These are phyloP conservation scores for Chalciporus chontae DNA, from an alignment of 768 basidiomycete species.

Conservation along the genomic window DNA sequence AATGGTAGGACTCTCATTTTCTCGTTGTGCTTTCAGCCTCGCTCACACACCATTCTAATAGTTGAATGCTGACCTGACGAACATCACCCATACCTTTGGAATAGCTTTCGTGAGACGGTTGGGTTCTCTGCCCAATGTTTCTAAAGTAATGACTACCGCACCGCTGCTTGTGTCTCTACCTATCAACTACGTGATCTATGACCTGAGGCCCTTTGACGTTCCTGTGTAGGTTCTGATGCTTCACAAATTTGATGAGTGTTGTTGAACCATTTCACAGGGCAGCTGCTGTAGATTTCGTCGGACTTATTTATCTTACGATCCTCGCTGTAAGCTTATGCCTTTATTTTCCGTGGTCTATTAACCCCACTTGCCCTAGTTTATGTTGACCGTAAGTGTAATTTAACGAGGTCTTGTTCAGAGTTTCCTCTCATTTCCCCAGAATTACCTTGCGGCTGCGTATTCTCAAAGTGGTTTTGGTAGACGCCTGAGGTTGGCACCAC, in stretches of 20 bases:
- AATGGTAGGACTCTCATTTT: slow-evolving; percentile 3
- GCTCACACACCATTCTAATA: slow-evolving; percentile 7
- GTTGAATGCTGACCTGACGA: slow-evolving; percentile 34
- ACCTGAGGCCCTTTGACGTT: slow-evolving; percentile 54
- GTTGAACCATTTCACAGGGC: slow-evolving; percentile 35
- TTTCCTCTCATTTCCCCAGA: slow-evolving; percentile 18
- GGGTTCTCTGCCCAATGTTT: slow-evolving; percentile 23
- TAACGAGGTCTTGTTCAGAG: neutral
- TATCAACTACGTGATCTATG: slow-evolving; percentile 44
- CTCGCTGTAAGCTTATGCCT: slow-evolving; percentile 20
- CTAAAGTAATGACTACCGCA: slow-evolving; percentile 40
- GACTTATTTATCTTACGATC: slow-evolving; percentile 48
- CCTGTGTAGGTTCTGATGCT: slow-evolving; percentile 43
- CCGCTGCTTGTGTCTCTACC: slow-evolving; percentile 50
- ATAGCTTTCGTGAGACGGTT: slow-evolving; percentile 31
- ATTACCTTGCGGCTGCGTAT: slow-evolving; percentile 33
- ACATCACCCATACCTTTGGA: slow-evolving; percentile 35
- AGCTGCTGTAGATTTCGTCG: slow-evolving; percentile 49
- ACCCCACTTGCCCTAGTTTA: slow-evolving; percentile 17
- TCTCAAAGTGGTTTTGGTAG: slow-evolving; percentile 36
- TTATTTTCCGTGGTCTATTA: neutral
- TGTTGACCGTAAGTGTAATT: slow-evolving; percentile 22
- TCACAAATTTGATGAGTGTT: neutral
- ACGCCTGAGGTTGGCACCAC: slow-evolving; percentile 35
- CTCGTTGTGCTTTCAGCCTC: neutral